Evolutionary conservation across 306 rosid genomes (phyloP), one percentile per base, ranked within the genome.

Genomic region (Cucumis sativus): DNA sequence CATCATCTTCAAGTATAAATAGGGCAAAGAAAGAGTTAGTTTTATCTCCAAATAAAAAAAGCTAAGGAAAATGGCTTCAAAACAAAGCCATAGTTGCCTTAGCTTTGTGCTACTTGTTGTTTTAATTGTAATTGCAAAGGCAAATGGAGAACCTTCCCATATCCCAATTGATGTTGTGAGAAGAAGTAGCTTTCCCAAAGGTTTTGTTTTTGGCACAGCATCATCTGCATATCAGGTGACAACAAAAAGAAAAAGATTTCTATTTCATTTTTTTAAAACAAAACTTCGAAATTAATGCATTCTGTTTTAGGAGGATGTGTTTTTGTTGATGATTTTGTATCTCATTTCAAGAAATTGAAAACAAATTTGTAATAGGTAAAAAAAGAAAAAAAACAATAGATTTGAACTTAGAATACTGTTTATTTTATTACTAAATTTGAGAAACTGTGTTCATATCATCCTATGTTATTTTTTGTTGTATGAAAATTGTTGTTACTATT

Each of bases 201-300:
- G 80, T n/a, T 82, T 82, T 56, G 37, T 75, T n/a, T 82, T 82
- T n/a, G 85, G 82, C 8, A n/a, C 85, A 74, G 73, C 85, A 5
- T 74, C 82, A 13, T 2, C 85, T 5, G 61, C 85, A 57, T 82
- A 82, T 69, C 85, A 82, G 80, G 82, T 82, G 49, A 60, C 4
- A 28, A 10, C 14, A 13, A 0, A 1, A 2, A 28, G 1, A 23
- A 23, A 23, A 23, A 23, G 25, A 23, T 18, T 40, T 70, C 3
- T 18, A 2, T 43, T 47, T 41, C 55, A 43, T 23, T 45, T 14
- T 51, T 5, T 14, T 14, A 28, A 15, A 51, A 45, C 0, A 45
- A 45, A 45, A 45, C 51, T 45, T 10, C 4, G 14, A 45, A 45
- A n/a, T n/a, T n/a, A n/a, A 15, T 14, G 30, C 4, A 15, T 51